Percentiles rank a stretch among this genome's conserved stretches.
Evolutionary conservation across 345 rosid species (phyloP).

Genomic region (Luvunga scandens): DNA sequence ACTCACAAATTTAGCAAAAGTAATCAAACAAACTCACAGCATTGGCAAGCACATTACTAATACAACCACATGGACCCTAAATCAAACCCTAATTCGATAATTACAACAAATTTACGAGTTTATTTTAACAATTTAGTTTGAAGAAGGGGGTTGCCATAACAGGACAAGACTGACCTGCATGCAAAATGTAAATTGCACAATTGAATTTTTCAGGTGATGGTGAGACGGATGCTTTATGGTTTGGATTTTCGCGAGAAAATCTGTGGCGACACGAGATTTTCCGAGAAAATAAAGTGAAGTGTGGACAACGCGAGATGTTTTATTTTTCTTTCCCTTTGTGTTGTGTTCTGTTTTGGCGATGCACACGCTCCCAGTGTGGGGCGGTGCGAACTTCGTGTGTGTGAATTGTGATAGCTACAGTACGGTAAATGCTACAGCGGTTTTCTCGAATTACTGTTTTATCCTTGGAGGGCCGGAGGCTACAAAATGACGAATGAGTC

Average conservation of each 20-base stretch:
- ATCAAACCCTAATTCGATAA: neutral
- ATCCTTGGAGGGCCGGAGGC: neutral
- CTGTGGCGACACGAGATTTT: neutral
- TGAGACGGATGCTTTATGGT: neutral
- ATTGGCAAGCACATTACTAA: neutral
- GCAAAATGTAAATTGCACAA: neutral
- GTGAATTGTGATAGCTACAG: neutral
- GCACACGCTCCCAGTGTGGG: neutral
- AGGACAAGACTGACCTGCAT: neutral
- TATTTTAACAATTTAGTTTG: neutral
- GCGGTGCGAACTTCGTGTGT: neutral
- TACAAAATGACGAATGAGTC: neutral
- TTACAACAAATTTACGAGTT: neutral
- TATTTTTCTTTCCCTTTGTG: neutral
- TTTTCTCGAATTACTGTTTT: neutral
- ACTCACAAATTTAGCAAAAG: neutral
- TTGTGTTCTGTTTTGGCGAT: neutral
- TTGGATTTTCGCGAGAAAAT: neutral
- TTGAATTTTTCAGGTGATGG: neutral
- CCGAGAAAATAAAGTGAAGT: neutral
- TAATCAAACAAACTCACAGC: neutral
- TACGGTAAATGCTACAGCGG: neutral
- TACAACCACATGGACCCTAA: neutral
- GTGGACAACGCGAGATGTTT: neutral
- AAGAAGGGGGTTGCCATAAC: neutral